Conservation (phyloP, 2,329 filamentous ascomycete genomes). For the Phyllosticta citriasiana region DNA sequence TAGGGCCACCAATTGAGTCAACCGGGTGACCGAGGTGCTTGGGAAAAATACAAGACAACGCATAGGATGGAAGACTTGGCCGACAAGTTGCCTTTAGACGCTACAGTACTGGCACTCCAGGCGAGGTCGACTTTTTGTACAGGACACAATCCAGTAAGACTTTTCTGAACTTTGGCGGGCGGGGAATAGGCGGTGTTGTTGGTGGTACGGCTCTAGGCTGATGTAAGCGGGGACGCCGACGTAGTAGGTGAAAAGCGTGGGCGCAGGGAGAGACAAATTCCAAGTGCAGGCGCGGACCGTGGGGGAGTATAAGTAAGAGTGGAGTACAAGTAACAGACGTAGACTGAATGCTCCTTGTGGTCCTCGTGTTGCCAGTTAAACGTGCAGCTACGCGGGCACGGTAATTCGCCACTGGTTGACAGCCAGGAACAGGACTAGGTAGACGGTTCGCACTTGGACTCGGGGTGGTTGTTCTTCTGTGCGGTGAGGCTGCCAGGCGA, state of each 20-base stretch:
- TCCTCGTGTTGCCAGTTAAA: background rate
- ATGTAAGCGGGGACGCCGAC: background rate
- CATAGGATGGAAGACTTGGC: background rate
- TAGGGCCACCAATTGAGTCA: slow-evolving; percentile 5
- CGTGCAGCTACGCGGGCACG: background rate
- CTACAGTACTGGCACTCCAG: background rate
- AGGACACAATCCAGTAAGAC: background rate
- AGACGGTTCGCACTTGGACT: background rate
- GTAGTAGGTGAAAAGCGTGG: background rate
- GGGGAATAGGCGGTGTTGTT: background rate
- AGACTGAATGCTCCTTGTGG: background rate
- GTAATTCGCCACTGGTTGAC: background rate
- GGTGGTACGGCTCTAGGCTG: background rate
- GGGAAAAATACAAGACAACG: slow-evolving; percentile 2
- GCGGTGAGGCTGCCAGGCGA: background rate
- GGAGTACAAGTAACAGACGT: background rate
- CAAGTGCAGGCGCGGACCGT: background rate
- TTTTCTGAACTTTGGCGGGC: background rate
- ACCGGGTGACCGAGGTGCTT: background rate
- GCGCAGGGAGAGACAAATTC: background rate
- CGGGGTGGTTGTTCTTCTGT: background rate
- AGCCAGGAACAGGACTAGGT: background rate
- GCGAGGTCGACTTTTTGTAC: background rate
- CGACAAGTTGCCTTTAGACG: background rate
- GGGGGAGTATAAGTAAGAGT: background rate